Conservation (phyloP, 2,329 filamentous ascomycete genomes). For the Trichoderma koningii region DNA sequence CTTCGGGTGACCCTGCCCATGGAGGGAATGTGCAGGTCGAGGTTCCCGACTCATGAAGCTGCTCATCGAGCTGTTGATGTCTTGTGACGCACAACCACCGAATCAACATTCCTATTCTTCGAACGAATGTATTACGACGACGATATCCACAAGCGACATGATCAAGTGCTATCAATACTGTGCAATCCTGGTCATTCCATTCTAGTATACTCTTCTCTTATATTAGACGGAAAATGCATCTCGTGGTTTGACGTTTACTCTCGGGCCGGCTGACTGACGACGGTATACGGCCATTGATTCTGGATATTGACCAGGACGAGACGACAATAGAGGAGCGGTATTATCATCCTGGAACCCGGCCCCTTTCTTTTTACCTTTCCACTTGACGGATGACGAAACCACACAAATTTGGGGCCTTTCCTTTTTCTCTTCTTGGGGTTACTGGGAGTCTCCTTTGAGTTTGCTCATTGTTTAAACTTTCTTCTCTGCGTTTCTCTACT, state of each 20-base stretch:
- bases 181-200: slow-evolving; percentile 6
- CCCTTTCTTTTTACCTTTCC: not conserved
- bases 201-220: slow-evolving; percentile 22
- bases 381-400: slow-evolving; percentile 24
- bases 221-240: slow-evolving; percentile 5
- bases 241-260: not conserved
- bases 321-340: slow-evolving; percentile 15
- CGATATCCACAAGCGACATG: not conserved
- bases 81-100: not conserved
- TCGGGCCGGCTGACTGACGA: not conserved
- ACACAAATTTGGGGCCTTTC: slow-evolving; percentile 20
- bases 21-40: slow-evolving; percentile 34
- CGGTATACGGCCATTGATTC: slow-evolving; percentile 21
- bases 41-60: slow-evolving; percentile 38
- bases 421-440: not conserved
- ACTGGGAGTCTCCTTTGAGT: slow-evolving; percentile 20
- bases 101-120: slow-evolving; percentile 4
- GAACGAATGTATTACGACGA: slow-evolving; percentile 25
- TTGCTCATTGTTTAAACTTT: slow-evolving; percentile 19
- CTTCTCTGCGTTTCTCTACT: slow-evolving; percentile 23
- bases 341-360: not conserved
- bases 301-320: slow-evolving; percentile 28
- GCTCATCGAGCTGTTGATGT: not conserved
- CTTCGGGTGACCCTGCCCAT: slow-evolving; percentile 27
- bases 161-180: slow-evolving; percentile 14